Evolutionary conservation across 352 stramenopile species (phyloP), one percentile per base, ranked within the genome.

Genomic region (Phytophthora pinifolia): DNA sequence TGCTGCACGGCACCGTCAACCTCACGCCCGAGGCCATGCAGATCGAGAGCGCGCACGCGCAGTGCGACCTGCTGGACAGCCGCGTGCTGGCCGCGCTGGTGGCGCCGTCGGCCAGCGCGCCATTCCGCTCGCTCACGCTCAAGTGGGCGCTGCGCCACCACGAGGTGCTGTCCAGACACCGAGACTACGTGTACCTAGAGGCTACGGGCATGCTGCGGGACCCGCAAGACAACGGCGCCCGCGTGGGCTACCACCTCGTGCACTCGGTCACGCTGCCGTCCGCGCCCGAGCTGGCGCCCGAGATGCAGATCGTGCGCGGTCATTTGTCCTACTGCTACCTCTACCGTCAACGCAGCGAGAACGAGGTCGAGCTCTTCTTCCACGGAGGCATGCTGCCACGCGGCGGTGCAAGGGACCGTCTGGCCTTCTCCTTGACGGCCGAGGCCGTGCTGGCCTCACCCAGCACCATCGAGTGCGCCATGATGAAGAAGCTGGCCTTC

Each of bases 401-500:
- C 15, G 76, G 79, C 14, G 74, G 67, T 22, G 73, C 67, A 13
- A 73, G 73, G 18, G 76, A 88, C 42, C 70, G 73, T 14, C 33
- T 75, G 15, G 65, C 68, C 14, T 63, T 85, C 35, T 65, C 61
- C 12, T 33, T 89, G 29, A 79, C 66, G 1, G 67, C 77, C 1
- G 73, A 88, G 25, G 65, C 74, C 20, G 62, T 82, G 43, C 41
- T 82, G 22, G 61, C 59, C 8, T 76, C 67, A 4, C 65, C 74
- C 9, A 72, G 59, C 35, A 59, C 55, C 33, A 32, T 78, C 59
- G 52, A 89, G 67, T 80, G 71, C 45, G 74, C 76, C 7, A 72
- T 80, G 63, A 83, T 89, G 68, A 88, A 88, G 62, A 89, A 89
- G 51, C 57, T 89, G 37, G 67, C 75, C 52, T 86, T 81, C 43